phyloP scores from a whole-genome alignment of 306 rosid species.

The Acmispon strigosus region DNA sequence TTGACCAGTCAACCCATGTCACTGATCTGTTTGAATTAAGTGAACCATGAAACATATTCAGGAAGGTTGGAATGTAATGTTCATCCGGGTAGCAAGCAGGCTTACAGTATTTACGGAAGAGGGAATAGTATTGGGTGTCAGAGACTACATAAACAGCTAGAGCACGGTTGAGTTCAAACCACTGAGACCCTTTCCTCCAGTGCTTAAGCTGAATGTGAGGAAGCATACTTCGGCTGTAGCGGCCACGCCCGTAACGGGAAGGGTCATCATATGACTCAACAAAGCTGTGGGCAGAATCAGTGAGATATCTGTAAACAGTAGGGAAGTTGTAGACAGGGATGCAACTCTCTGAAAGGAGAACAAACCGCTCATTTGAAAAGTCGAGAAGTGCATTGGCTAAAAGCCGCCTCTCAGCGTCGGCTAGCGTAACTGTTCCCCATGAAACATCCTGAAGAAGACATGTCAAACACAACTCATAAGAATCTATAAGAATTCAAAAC shows the following conservation, averaged over 20 bases:
- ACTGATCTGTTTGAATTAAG: slow-evolving; percentile 74
- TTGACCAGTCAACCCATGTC: slow-evolving; percentile 91
- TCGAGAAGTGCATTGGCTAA: slow-evolving; percentile 83
- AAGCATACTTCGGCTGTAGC: slow-evolving; percentile 78
- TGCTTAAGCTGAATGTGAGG: slow-evolving; percentile 68
- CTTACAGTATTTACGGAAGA: slow-evolving; percentile 66
- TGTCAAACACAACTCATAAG: neutral
- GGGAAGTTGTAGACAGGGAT: slow-evolving; percentile 80
- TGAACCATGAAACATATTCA: slow-evolving; percentile 71
- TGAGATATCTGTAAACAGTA: slow-evolving; percentile 70
- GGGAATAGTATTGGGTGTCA: slow-evolving; percentile 50
- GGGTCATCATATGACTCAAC: slow-evolving; percentile 89
- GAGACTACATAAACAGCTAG: slow-evolving; percentile 50
- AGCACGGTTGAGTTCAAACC: slow-evolving; percentile 70
- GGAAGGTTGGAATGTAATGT: slow-evolving; percentile 76
- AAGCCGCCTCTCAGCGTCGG: slow-evolving; percentile 93
- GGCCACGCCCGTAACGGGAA: slow-evolving; percentile 81
- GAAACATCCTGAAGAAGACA: slow-evolving; percentile 51
- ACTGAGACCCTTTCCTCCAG: slow-evolving; percentile 92
- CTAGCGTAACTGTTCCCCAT: slow-evolving; percentile 73
- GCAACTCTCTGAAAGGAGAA: slow-evolving; percentile 94
- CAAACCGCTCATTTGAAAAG: slow-evolving; percentile 81
- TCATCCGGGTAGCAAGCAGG: slow-evolving; percentile 98
- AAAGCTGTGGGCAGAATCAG: slow-evolving; percentile 52
- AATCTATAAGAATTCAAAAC: neutral